Evolutionary conservation across 768 basidiomycete species (phyloP).

Genomic region (Russula emetica): DNA sequence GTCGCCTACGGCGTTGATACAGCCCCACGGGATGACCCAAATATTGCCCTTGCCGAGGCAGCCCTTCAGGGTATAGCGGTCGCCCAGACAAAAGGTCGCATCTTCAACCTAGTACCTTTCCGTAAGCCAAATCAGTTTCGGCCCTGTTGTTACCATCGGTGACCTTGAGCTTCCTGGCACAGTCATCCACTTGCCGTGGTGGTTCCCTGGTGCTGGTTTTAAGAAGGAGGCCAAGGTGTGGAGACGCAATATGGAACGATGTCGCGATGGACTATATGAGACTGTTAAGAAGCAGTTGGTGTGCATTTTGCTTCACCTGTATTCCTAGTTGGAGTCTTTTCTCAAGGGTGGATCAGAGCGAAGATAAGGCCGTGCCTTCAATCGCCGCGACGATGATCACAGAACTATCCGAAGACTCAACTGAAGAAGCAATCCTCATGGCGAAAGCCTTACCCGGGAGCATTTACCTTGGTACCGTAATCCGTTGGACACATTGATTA

Average conservation of each 20-base stretch:
- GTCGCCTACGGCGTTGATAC: conserved; percentile 48
- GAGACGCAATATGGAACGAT: conserved; percentile 22
- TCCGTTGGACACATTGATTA: not conserved
- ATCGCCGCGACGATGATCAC: conserved; percentile 11
- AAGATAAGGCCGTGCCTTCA: conserved; percentile 9
- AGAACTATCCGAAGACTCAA: conserved; percentile 10
- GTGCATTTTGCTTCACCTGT: not conserved
- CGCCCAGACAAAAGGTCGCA: conserved; percentile 41
- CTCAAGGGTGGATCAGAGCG: conserved; percentile 2
- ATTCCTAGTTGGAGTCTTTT: not conserved
- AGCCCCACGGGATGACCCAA: conserved; percentile 41
- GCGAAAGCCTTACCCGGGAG: conserved; percentile 11
- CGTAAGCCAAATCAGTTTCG: conserved; percentile 27
- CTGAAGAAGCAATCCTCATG: conserved; percentile 14
- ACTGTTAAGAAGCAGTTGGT: conserved; percentile 30
- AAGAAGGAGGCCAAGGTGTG: conserved; percentile 26
- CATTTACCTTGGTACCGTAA: conserved; percentile 7
- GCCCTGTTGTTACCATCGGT: not conserved
- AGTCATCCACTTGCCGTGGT: conserved; percentile 32
- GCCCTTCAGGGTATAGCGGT: conserved; percentile 35
- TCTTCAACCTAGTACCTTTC: conserved; percentile 42
- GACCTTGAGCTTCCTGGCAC: not conserved
- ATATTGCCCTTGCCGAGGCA: conserved; percentile 40
- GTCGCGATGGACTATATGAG: conserved; percentile 29
- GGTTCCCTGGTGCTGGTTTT: conserved; percentile 33